These are phyloP conservation scores for Podospora fimiseda DNA, from an alignment of 495 filamentous ascomycete genomes.

Conservation along the genomic window DNA sequence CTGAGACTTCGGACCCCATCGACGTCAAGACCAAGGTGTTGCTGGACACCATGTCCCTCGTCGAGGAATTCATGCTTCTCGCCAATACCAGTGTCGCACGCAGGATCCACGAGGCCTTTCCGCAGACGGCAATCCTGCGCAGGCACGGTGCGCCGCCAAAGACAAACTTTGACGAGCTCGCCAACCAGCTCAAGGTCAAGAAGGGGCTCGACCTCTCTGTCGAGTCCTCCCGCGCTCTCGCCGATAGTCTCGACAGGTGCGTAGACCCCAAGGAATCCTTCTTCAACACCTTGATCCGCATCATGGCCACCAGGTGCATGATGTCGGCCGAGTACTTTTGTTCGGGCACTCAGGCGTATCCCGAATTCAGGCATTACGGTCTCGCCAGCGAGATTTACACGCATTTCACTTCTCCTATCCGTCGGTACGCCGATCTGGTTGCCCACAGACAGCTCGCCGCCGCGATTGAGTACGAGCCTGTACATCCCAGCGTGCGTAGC, in stretches of 20 bases:
- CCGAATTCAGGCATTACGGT: conserved; percentile 95
- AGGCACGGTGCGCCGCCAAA: conserved; percentile 87
- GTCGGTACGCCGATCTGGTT: conserved; percentile 90
- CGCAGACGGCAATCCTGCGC: conserved; percentile 88
- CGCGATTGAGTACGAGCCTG: conserved; percentile 83
- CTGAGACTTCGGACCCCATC: conserved; percentile 89
- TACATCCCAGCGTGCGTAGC: conserved; percentile 68
- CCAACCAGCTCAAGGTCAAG: conserved; percentile 80
- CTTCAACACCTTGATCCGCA: conserved; percentile 96
- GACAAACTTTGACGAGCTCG: conserved; percentile 91
- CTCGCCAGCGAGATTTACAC: conserved; percentile 95
- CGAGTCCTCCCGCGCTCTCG: conserved; percentile 82
- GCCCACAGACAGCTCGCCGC: conserved; percentile 92
- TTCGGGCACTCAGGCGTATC: conserved; percentile 81
- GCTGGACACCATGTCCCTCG: conserved; percentile 93
- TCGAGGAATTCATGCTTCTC: conserved; percentile 98
- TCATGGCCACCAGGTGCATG: conserved; percentile 98
- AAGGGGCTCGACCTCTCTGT: conserved; percentile 68
- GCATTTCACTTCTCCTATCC: conserved; percentile 95
- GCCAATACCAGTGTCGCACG: conserved; percentile 90
- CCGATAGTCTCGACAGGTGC: conserved; percentile 82
- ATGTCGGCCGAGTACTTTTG: conserved; percentile 98
- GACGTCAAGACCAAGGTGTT: conserved; percentile 92
- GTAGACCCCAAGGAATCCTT: conserved; percentile 80
- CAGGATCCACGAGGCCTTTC: conserved; percentile 83